A percentile compares a stretch with the other conserved stretches of the same genome.
Evolutionary conservation across 2,329 filamentous ascomycete species (phyloP).

Genomic region (Pyricularia sp.): DNA sequence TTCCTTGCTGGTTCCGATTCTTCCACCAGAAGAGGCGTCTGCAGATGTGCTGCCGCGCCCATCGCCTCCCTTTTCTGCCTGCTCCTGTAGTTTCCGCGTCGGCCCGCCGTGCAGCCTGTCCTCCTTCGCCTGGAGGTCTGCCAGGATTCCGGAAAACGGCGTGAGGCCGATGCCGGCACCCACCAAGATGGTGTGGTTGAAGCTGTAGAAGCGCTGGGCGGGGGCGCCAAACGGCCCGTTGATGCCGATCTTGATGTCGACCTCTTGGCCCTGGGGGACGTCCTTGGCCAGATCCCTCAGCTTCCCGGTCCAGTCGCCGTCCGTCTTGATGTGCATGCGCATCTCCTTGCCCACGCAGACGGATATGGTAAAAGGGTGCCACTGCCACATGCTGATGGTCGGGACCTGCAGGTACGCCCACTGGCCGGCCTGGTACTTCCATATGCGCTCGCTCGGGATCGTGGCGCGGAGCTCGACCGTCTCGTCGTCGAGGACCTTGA

Average conservation of each 20-base stretch:
- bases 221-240: constrained; percentile 76
- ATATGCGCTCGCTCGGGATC: constrained; percentile 33
- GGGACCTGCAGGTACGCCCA: constrained; percentile 45
- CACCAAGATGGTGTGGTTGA: constrained; percentile 66
- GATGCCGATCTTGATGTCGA: constrained; percentile 34
- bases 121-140: constrained; percentile 36
- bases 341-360: constrained; percentile 37
- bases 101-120: constrained; percentile 21
- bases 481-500: constrained; percentile 37
- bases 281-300: constrained; percentile 29
- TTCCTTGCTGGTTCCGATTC: background rate
- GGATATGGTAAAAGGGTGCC: constrained; percentile 48
- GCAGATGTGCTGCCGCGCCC: background rate
- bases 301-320: constrained; percentile 40
- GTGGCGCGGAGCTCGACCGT: constrained; percentile 35
- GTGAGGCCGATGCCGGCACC: constrained; percentile 76
- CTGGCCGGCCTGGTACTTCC: constrained; percentile 42
- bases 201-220: constrained; percentile 82
- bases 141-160: constrained; percentile 67
- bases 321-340: constrained; percentile 44
- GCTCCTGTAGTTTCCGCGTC: background rate
- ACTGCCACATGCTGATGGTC: constrained; percentile 37
- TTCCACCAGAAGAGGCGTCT: background rate
- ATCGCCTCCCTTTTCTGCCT: constrained; percentile 6
- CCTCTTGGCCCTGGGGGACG: constrained; percentile 11